Base-by-base conservation (phyloP, 1,139 yeast genomes). In the Candida frijolesensis region DNA sequence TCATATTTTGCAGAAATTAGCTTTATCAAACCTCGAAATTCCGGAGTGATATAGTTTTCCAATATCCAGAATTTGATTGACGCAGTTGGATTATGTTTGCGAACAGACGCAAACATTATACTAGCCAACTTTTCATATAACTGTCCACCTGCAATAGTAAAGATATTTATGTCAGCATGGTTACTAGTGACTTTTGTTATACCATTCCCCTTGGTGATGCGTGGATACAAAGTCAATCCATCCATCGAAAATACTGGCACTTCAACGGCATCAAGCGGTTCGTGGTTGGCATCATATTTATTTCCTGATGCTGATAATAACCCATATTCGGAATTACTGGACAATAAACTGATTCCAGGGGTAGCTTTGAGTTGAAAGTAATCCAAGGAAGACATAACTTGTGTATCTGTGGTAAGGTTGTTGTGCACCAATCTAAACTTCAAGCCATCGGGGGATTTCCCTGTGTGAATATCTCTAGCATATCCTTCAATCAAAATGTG, bases 61-160 rank as follows among this genome's bases (percentile, higher is more conserved):
- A 92, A 77, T 8, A 92, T 72, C 98, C 98, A 94, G 62, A 94
- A 89, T 62, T 87, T 90, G 30, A 90, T 85, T 4, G 82, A 75
- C 49, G 79, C 80, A 1, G 75, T 64, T 0, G 94, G 82, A 57
- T 87, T 84, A 55, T 85, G 83, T 32, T 75, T 70, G 74, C 81
- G 78, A 1, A 90, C 91, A 3, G 96, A 85, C 0, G 84, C 81
- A 47, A 89, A 84, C 97, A 92, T 91, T 19, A 87, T 86, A 32
- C 85, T 76, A 51, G 87, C 65, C 42, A 87, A 76, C 51, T 89
- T 72, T 62, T 92, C 97, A 62, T 91, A 89, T 37, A 83, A 66
- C 50, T 80, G 87, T 0, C 96, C 96, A 54, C 91, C 82, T 0
- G 96, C 92, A 35, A 90, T 85, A 0, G 96, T 80, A 65, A 90